Evolutionary conservation across 257 asterid genomes (phyloP), one percentile per base, ranked within the genome.

Genomic region (Craterostigma plantagineum): DNA sequence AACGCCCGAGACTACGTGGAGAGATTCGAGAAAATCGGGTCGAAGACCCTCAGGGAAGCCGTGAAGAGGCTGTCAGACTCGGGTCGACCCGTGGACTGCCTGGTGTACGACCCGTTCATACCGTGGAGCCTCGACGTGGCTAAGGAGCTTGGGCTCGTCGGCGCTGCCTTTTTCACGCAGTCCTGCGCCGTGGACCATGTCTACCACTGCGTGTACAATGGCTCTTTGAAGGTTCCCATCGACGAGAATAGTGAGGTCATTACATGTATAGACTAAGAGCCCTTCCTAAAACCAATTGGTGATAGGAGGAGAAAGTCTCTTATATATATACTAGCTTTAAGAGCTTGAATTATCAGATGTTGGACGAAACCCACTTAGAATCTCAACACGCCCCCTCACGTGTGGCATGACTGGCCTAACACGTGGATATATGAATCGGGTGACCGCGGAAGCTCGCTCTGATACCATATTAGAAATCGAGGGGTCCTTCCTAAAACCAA

Each of bases 81-180:
- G 41, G 69, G 68, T 18, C 51, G 59, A 1, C 57, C 66, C 9
- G 71, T 54, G 14, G 62, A 54, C 43, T 66, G 75, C 43, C 3
- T 71, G 12, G 34, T 71, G 17, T 71, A 47, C 62, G 75, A 71
- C 60, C 49, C 75, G 42, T 54, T 63, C 11, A 3, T 63, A 16
- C 55, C 64, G 4, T 66, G 75, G 75, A 52, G 41, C 1, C 33
- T 60, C 45, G 58, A 17, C 1, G 63, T 66, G 41, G 64, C 71
- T 11, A 51, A 66, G 55, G 60, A 57, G 15, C 0, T 57, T 9
- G 69, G 75, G 12, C n/a, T 50, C 3, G 1, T 1, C 0, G 58
- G 38, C 33, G 79, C 75, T 14, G 64, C 75, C 0, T 71, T 71
- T 12, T 66, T 71, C 64, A 71, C 75, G 3, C 79, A 71, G 48